These are phyloP conservation scores for Fistulifera pelliculosa DNA, from an alignment of 108 stramenopile species.

Conservation along the genomic window DNA sequence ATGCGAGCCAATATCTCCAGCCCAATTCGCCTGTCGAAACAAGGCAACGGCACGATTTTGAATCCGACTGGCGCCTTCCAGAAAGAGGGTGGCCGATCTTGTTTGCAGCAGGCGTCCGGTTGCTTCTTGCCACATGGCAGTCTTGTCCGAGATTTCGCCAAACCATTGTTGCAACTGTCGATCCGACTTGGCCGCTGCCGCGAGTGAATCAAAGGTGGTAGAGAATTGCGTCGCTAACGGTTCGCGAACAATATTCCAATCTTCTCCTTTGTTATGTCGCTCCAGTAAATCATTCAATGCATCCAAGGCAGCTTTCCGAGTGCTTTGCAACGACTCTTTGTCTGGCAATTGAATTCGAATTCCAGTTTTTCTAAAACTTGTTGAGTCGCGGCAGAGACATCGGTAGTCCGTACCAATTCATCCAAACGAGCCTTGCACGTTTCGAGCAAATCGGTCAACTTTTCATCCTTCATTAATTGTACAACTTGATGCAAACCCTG, in stretches of 20 bases:
- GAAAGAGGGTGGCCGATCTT: slow-evolving; percentile 63
- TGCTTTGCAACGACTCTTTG: slow-evolving; percentile 24
- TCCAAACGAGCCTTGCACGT: slow-evolving; percentile 54
- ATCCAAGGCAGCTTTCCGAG: slow-evolving; percentile 55
- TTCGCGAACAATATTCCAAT: slow-evolving; percentile 18
- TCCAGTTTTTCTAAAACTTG: slow-evolving; percentile 47
- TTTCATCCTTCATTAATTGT: slow-evolving; percentile 74
- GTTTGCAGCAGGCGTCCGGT: slow-evolving; percentile 71
- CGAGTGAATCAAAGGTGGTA: slow-evolving; percentile 56
- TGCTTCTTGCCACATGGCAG: slow-evolving; percentile 73
- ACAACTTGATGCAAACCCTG: slow-evolving; percentile 54
- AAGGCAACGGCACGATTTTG: slow-evolving; percentile 55
- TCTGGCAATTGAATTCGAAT: slow-evolving; percentile 36
- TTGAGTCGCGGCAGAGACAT: slow-evolving; percentile 49
- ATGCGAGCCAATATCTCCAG: slow-evolving; percentile 49
- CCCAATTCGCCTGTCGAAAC: slow-evolving; percentile 49
- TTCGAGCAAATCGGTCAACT: slow-evolving; percentile 56
- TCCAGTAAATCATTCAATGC: slow-evolving; percentile 37
- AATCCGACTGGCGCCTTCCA: slow-evolving; percentile 73
- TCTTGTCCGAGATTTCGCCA: slow-evolving; percentile 60
- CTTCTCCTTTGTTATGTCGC: slow-evolving; percentile 18
- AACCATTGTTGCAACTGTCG: slow-evolving; percentile 46
- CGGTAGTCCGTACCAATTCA: slow-evolving; percentile 44
- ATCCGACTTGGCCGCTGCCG: slow-evolving; percentile 65
- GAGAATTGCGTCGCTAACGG: slow-evolving; percentile 45